Conservation (phyloP, 2,329 filamentous ascomycete species). For the Colletotrichum zoysiae region DNA sequence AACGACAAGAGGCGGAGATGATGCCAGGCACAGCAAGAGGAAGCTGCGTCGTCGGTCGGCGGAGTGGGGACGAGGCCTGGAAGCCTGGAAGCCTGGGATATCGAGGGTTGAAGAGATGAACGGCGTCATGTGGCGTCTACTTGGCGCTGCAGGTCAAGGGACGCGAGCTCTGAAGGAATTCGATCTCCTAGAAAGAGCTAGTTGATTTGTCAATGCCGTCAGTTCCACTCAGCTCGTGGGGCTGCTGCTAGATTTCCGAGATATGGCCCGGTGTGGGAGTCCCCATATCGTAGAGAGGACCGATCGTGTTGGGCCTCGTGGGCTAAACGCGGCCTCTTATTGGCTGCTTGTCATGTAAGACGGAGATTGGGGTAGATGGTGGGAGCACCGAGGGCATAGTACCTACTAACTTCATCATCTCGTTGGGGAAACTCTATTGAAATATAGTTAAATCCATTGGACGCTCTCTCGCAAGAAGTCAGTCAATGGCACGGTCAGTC, state of each 20-base stretch:
- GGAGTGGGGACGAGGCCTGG: conserved; percentile 35
- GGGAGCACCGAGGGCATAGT: not conserved
- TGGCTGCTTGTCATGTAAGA: conserved; percentile 26
- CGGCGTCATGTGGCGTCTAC: conserved; percentile 37
- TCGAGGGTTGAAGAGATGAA: conserved; percentile 26
- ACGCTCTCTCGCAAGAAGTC: too few relatives aligned
- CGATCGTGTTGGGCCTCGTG: conserved; percentile 29
- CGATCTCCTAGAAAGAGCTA: not conserved
- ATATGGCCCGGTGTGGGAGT: conserved; percentile 9
- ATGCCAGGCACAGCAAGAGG: conserved; percentile 33
- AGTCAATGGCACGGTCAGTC: too few relatives aligned
- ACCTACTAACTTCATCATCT: not conserved
- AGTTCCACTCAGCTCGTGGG: conserved; percentile 20
- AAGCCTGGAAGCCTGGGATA: conserved; percentile 35
- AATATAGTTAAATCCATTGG: conserved; percentile 8
- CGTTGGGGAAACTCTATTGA: conserved; percentile 17
- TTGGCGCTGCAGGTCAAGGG: conserved; percentile 40
- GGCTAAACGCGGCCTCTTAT: conserved; percentile 22
- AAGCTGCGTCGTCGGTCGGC: conserved; percentile 29
- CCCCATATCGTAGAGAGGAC: conserved; percentile 15
- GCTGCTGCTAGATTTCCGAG: conserved; percentile 11
- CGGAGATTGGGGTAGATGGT: conserved; percentile 23
- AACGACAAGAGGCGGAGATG: conserved; percentile 29
- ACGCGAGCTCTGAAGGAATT: conserved; percentile 27
- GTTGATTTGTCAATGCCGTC: conserved; percentile 26